Evolutionary conservation across 805 yeast genomes (phyloP), one percentile per base, ranked within the genome.

Genomic region (Schwanniomyces occidentalis): DNA sequence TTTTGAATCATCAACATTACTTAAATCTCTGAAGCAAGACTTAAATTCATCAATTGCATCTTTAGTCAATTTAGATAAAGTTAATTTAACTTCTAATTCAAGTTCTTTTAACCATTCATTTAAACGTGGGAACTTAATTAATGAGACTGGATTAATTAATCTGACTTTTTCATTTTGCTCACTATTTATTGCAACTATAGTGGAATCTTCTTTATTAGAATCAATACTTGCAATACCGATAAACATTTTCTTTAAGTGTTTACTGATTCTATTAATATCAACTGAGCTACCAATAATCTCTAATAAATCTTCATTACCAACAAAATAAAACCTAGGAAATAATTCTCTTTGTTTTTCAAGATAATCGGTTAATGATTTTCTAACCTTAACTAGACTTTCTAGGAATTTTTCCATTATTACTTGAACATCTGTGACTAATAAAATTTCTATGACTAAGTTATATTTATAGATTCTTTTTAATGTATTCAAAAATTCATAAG

Each of bases 251-350:
- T 68, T 65, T 32, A 89, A 58, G 49, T 83, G 89, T 29, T 67
- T 71, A 12, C 80, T 78, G 4, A 82, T 65, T n/a, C 53, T 45
- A 2, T 29, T 26, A 2, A 76, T 46, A 43, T 80, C 74, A 4
- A 53, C 60, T 0, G 78, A 63, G 33, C 81, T 73, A 2, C 97
- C 96, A 22, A 91, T 73, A 24, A 91, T 74, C 41, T 87, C 95
- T 21, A 91, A 63, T 19, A 91, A 60, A 53, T 91, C 96, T 40
- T 89, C 96, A 53, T 91, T 91, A 5, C 97, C 96, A 17, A 91
- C 63, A 52, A 91, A 90, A 49, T 82, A 89, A 37, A 89, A 82
- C 30, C 97, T 69, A 1, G 96, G 90, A 48, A 84, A 91, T 1
- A 69, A 40, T 26, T 75, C 82, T 42, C 98, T 65, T 52, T 90